A percentile compares a stretch with the other conserved stretches of the same genome.
These are phyloP conservation scores for Podospora comata DNA, from an alignment of 495 filamentous ascomycete genomes.

Conservation along the genomic window DNA sequence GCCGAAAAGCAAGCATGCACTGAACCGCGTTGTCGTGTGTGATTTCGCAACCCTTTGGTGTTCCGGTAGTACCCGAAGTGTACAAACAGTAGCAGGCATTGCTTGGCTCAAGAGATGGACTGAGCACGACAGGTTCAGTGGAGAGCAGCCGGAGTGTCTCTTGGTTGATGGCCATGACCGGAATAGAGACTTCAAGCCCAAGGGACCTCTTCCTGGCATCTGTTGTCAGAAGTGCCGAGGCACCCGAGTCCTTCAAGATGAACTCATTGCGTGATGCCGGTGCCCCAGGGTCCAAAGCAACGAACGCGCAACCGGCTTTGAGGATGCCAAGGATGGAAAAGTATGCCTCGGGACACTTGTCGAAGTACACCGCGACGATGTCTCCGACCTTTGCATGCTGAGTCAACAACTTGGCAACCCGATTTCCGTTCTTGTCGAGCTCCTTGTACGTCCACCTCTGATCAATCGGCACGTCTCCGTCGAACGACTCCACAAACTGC, in stretches of 20 bases:
- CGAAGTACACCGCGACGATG: conserved; percentile 74
- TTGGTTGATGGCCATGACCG: conserved; percentile 43
- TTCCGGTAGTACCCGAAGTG: conserved; percentile 79
- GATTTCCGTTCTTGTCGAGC: conserved; percentile 58
- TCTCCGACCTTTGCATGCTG: conserved; percentile 41
- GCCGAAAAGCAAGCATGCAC: conserved; percentile 69
- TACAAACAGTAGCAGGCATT: conserved; percentile 71
- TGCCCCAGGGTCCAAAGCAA: conserved; percentile 67
- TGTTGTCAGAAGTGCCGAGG: conserved; percentile 49
- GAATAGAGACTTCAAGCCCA: conserved; percentile 26
- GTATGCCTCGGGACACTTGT: conserved; percentile 75
- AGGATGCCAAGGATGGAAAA: conserved; percentile 76
- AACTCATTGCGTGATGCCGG: conserved; percentile 61
- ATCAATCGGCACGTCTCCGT: conserved; percentile 28
- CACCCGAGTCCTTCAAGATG: conserved; percentile 61
- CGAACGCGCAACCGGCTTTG: conserved; percentile 77
- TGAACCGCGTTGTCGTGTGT: conserved; percentile 73
- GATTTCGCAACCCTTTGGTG: conserved; percentile 73
- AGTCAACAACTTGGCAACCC: conserved; percentile 54
- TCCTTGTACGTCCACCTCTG: conserved; percentile 60
- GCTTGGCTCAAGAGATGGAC: conserved; percentile 34
- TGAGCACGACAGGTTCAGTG: conserved; percentile 22
- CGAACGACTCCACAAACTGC: conserved; percentile 53
- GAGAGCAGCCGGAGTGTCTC: conserved; percentile 28
- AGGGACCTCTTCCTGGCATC: conserved; percentile 31